A percentile compares a stretch with the other conserved stretches of the same genome.
Conservation (phyloP, 2,329 filamentous ascomycete species). For the Diaporthe sp. region DNA sequence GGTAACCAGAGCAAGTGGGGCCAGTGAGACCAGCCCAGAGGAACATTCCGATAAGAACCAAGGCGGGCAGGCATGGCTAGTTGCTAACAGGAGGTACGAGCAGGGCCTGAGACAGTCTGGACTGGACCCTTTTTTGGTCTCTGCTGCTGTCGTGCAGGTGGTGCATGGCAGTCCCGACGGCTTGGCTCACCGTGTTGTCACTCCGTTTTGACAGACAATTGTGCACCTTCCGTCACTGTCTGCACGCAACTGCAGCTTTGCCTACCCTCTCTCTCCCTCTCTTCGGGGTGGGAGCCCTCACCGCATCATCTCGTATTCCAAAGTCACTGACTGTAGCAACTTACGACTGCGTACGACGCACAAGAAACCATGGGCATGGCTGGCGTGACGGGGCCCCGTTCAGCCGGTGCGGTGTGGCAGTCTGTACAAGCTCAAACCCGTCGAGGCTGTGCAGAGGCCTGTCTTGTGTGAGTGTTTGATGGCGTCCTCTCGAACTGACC, state of each 20-base stretch:
- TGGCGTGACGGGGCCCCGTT: neutral
- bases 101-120: neutral
- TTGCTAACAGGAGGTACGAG: neutral
- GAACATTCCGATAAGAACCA: neutral
- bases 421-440: slow-evolving; percentile 12
- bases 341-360: slow-evolving; percentile 5
- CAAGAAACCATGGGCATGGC: neutral
- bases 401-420: slow-evolving; percentile 1
- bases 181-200: slow-evolving; percentile 5
- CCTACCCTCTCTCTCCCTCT: neutral
- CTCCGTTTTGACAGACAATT: neutral
- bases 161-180: slow-evolving; percentile 18
- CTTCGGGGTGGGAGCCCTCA: neutral
- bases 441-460: slow-evolving; percentile 21
- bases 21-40: slow-evolving; percentile 5
- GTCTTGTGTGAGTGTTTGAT: neutral
- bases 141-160: neutral
- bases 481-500: neutral
- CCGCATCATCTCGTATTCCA: slow-evolving; percentile 7
- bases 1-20: slow-evolving; percentile 9
- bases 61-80: neutral
- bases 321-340: neutral
- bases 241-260: neutral
- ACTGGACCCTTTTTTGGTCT: slow-evolving; percentile 3
- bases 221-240: neutral